Evolutionary conservation across 2,329 filamentous ascomycete species (phyloP), one percentile per base, ranked within the genome.

Genomic region (Microdochium trichocladiopsis): DNA sequence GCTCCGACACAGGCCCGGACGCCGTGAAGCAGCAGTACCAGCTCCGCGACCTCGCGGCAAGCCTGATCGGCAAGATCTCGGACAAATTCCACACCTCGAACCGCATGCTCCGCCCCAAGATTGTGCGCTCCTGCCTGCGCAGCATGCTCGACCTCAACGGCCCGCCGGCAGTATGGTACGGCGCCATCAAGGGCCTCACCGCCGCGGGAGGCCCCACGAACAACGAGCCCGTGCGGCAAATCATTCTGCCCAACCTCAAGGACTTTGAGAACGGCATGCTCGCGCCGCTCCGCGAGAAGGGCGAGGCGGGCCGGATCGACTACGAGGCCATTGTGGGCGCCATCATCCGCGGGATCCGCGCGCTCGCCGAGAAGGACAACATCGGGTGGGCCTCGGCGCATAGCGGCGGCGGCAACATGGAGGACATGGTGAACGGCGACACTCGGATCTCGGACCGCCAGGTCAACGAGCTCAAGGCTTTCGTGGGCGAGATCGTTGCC

Each of bases 111-210:
- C 90, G 91, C 53, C 86, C 92, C 2, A 89, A 95, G 57, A 85
- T 99, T 25, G 92, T 91, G 3, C 82, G 94, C n/a, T 94, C 92
- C 0, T 96, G 91, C 63, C 80, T 97, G 31, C 96, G 96, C 71
- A 85, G 88, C 62, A 93, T 96, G 68, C 80, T 99, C 25, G 92
- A 96, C 62, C 89, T 90, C 0, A 83, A 85, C 45, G 90, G 92
- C 63, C 85, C 91, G 0, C 81, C 91, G 0, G 84, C 88, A 2
- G 87, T 93, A 1, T 89, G 96, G 62, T 99, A 94, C 65, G 94
- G 94, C 47, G 90, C 93, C 6, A 79, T 99, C 22, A 80, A 85
- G 25, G 93, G 92, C 1, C 75, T 99, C 2, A 78, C 86, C 2
- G 83, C 86, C 1, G 86, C 95, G 23, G 90, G 91, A 24, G 91